Evolutionary conservation across 441 rosid genomes (phyloP), one percentile per base, ranked within the genome.

Genomic region (Theobroma grandiflorum): DNA sequence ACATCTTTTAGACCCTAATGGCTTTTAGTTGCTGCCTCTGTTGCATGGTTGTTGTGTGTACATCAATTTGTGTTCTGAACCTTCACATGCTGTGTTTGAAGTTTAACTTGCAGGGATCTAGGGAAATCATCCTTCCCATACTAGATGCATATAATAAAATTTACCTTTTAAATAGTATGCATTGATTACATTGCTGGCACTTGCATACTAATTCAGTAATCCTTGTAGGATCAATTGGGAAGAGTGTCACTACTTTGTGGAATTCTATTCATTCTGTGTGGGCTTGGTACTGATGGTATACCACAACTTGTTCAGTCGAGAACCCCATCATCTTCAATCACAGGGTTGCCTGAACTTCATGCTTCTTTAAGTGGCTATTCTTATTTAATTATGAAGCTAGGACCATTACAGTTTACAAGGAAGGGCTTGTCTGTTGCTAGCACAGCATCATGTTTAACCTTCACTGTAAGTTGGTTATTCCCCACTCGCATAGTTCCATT

Each of bases 341-440:
- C 84, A 31, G 90, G 93, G 78, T 87, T 96, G 88, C 95, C 98
- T 50, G 83, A 85, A 79, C 82, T 96, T 85, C 98, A 98, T 81
- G 66, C 84, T 75, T 94, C 98, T 22, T 77, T 90, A 79, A 85
- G 81, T 20, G 94, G 98, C 77, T 96, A 96, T 73, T 89, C 96
- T 11, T 94, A 96, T 87, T 80, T 93, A 82, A 87, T 96, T 47
- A 82, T 92, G 77, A 94, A 94, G 87, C 84, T 96, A 10, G 99
- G 98, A 8, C 98, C 98, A 2, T 85, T 94, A 42, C 94, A 86
- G 74, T 93, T 96, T 82, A 94, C 98, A 18, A 90, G 96, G 90
- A 94, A 96, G 90, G 97, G 98, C 64, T 86, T 94, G 76, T 91
- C 98, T 59, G 98, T 94, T 76, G 98, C 98, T 71, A 96, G 98